Conservation (phyloP, 441 rosid genomes). For the Viola pubescens region DNA sequence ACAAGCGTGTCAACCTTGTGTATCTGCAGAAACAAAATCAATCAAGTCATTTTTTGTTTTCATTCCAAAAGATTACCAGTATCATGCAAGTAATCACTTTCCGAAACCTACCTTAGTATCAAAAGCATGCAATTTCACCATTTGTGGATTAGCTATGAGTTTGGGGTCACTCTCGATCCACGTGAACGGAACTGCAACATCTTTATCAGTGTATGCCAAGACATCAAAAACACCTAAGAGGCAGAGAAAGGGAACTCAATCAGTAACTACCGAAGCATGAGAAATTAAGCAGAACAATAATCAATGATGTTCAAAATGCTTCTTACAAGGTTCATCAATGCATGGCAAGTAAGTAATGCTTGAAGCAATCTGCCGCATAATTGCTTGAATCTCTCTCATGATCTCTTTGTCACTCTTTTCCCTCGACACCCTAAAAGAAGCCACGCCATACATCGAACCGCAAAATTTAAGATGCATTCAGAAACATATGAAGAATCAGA, state of each 20-base stretch:
- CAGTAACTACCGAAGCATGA: background rate
- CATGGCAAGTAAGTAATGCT: slow-evolving; percentile 89
- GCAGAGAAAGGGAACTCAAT: background rate
- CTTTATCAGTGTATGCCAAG: slow-evolving; percentile 75
- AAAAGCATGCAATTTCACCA: slow-evolving; percentile 93
- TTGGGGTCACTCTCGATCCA: slow-evolving; percentile 94
- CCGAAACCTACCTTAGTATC: slow-evolving; percentile 66
- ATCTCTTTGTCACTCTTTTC: slow-evolving; percentile 93
- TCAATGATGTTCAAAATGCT: background rate
- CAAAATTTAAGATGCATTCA: background rate
- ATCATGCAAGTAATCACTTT: background rate
- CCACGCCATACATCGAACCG: background rate
- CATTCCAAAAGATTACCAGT: too few species aligned
- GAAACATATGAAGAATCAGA: background rate
- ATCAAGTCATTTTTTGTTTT: background rate
- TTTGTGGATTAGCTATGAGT: slow-evolving; percentile 88
- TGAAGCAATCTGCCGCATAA: slow-evolving; percentile 87
- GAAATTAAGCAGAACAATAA: background rate
- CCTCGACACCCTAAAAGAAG: slow-evolving; percentile 53
- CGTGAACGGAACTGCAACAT: slow-evolving; percentile 83
- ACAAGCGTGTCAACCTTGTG: slow-evolving; percentile 97
- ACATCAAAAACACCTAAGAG: slow-evolving; percentile 83
- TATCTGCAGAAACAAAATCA: slow-evolving; percentile 43
- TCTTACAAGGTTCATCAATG: slow-evolving; percentile 76
- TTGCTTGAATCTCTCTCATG: slow-evolving; percentile 92